Evolutionary conservation across 2,329 filamentous ascomycete genomes (phyloP).

Genomic region (Colletotrichum tabaci): DNA sequence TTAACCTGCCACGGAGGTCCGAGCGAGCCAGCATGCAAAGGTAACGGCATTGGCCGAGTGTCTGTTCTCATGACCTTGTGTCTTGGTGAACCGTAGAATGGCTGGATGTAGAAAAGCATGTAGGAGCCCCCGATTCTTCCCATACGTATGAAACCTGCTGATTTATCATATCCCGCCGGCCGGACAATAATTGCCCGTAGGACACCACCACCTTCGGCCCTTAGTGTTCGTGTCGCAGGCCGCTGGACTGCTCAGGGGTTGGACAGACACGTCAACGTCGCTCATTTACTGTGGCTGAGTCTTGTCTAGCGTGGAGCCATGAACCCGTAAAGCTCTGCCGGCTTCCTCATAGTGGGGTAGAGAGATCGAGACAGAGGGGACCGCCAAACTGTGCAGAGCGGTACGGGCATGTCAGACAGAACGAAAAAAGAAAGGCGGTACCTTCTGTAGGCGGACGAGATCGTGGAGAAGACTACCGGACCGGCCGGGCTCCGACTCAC

Average conservation of each 20-base stretch:
- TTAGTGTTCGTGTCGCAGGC: constrained; percentile 22
- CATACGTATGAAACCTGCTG: constrained; percentile 26
- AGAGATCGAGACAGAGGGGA: constrained; percentile 18
- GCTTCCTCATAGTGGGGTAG: constrained; percentile 27
- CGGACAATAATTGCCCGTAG: constrained; percentile 22
- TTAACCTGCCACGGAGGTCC: constrained; percentile 32
- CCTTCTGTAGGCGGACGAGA: background rate
- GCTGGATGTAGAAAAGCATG: background rate
- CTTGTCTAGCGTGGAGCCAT: constrained; percentile 24
- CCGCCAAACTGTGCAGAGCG: background rate
- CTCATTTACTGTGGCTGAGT: constrained; percentile 35
- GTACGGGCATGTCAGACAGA: constrained; percentile 1
- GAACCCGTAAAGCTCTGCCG: constrained; percentile 30
- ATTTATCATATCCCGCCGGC: background rate
- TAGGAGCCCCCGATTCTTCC: constrained; percentile 1
- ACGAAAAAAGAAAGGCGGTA: background rate
- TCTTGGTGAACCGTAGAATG: background rate
- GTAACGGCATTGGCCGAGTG: background rate
- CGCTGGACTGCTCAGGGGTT: constrained; percentile 27
- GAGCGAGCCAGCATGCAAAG: constrained; percentile 23
- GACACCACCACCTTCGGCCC: constrained; percentile 14
- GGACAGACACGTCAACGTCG: constrained; percentile 25
- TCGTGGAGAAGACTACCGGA: constrained; percentile 8
- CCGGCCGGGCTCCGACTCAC: constrained; percentile 26
- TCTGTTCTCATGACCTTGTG: background rate